These are phyloP conservation scores for Glaciozyma antarctica DNA, from an alignment of 768 basidiomycete genomes.

Conservation along the genomic window DNA sequence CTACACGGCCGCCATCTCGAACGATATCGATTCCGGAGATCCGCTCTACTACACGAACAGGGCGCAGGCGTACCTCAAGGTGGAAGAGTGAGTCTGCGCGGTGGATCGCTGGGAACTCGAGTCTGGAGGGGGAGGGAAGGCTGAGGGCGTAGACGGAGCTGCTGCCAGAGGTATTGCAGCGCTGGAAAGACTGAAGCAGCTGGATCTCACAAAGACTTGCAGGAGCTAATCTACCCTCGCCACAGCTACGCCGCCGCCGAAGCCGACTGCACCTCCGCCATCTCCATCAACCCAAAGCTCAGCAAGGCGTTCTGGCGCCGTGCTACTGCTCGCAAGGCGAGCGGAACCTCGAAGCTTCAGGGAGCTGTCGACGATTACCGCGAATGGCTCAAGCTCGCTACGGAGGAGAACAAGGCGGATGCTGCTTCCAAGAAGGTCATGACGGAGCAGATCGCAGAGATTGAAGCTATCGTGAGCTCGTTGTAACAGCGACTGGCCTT, in stretches of 20 bases:
- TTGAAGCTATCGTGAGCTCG: constrained; percentile 1
- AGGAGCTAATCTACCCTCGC: not conserved
- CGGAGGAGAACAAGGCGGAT: constrained; percentile 2
- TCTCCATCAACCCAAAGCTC: constrained; percentile 53
- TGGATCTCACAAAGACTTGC: not conserved
- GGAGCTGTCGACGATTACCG: constrained; percentile 50
- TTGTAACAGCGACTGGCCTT: not conserved
- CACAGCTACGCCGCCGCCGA: constrained; percentile 63
- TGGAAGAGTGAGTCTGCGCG: constrained; percentile 56
- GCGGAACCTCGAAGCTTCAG: constrained; percentile 43
- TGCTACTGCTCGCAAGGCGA: constrained; percentile 57
- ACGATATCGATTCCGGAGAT: constrained; percentile 53
- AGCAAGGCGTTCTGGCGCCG: constrained; percentile 63
- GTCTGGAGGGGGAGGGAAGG: not conserved
- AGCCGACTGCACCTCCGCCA: constrained; percentile 56
- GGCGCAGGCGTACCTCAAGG: constrained; percentile 62
- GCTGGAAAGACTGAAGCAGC: not conserved
- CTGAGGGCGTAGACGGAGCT: too few relatives aligned
- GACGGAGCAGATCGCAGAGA: not conserved
- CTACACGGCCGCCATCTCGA: constrained; percentile 54
- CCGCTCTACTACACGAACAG: constrained; percentile 69
- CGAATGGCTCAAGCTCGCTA: constrained; percentile 1
- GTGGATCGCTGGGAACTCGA: not conserved
- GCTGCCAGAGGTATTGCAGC: too few relatives aligned
- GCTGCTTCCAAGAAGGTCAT: not conserved